phyloP scores from a whole-genome alignment of 345 rosid genomes.

The Anacardium occidentale region DNA sequence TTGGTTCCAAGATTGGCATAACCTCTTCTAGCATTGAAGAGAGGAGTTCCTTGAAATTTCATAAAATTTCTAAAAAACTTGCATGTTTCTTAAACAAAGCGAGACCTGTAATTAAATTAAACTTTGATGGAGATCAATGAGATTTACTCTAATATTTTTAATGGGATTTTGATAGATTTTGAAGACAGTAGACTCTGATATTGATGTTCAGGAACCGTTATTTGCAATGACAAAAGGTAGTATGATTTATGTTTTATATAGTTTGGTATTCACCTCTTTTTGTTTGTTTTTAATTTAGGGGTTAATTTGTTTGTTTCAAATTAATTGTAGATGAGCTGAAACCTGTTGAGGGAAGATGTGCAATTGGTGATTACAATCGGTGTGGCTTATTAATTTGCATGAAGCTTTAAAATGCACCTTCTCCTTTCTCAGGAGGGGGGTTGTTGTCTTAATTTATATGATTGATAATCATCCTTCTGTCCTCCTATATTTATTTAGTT shows the following conservation, averaged over 20 bases:
- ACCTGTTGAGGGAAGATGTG: conserved; percentile 53
- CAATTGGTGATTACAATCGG: conserved; percentile 35
- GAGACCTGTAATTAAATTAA: background rate
- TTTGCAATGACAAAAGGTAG: conserved; percentile 48
- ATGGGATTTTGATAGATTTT: conserved; percentile 30
- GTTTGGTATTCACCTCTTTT: background rate
- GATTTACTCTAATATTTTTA: background rate
- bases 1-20: background rate
- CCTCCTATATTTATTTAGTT: conserved; percentile 22
- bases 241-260: conserved; percentile 7
- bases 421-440: background rate
- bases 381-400: conserved; percentile 11
- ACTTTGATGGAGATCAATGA: background rate
- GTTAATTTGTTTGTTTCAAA: conserved; percentile 10
- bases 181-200: conserved; percentile 32
- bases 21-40: background rate
- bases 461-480: background rate
- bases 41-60: background rate
- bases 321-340: conserved; percentile 43
- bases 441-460: background rate
- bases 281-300: background rate
- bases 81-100: background rate
- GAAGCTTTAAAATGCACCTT: background rate
- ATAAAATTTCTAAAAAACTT: too few species aligned
- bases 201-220: conserved; percentile 51